Base-by-base conservation (phyloP, 164 flowering plant species). In the Vitis rupestris region DNA sequence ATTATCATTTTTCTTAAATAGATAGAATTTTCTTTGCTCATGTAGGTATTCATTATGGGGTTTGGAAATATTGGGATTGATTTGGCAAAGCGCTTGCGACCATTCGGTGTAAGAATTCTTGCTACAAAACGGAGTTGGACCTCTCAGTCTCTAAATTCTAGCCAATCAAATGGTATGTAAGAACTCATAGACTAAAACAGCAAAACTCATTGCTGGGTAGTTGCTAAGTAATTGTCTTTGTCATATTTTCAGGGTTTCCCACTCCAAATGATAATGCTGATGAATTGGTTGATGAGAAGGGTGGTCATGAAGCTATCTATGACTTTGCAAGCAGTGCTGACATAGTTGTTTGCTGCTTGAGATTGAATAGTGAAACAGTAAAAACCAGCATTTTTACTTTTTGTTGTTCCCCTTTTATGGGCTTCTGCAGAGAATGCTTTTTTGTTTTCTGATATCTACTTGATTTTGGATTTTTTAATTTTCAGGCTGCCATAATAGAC, bases 41-140 rank as follows among this genome's bases (percentile, higher is more conserved):
- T 77, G 74, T 77, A 94, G 98, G 90, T 94, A 67, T 86, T 85
- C 73, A 92, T 92, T 66, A 9, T 92, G 88, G 99, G 99, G 65
- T 90, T 69, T 80, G 99, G 99, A 73, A 83, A 80, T 60, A 92
- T 90, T 73, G 99, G 99, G 50, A 75, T 78, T 63, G 88, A 87
- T 53, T 82, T 94, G 82, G 97, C 98, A 62, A 89, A 83, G 74
- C 92, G 97, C 62, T 77, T 94, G 79, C 74, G 82, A 50, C 90
- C 97, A 27, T 94, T 94, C 80, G 97, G 93, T 71, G 97, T 94
- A 17, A 89, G 79, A 78, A 83, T 94, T 67, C 79, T 92, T 68
- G 99, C 97, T 62, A 88, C 99, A 49, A 94, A 88, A 77, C 76
- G 99, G 65, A 88, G 84, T 67, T 94, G 99, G 99, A 56, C 75